Conservation (phyloP, 345 rosid genomes). For the Clarkia xantiana region DNA sequence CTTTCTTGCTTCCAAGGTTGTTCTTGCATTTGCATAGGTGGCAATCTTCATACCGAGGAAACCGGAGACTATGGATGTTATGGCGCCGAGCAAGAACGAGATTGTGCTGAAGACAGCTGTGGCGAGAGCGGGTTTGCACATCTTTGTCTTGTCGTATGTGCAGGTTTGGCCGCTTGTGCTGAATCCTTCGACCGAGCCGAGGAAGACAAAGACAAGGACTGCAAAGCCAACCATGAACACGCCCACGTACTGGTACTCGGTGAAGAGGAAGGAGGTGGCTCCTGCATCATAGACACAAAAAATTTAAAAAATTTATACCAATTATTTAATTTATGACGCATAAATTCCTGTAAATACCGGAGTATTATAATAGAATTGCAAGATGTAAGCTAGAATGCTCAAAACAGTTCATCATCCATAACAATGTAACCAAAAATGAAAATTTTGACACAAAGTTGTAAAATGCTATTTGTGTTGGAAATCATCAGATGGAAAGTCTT, state of each 20-base stretch:
- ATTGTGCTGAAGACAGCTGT: slow-evolving; percentile 71
- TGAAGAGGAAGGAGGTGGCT: slow-evolving; percentile 54
- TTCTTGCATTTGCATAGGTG: slow-evolving; percentile 80
- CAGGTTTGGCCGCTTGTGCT: slow-evolving; percentile 60
- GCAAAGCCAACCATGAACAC: slow-evolving; percentile 50
- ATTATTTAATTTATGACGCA: neutral
- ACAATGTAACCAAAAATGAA: too few relatives aligned
- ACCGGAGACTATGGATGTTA: slow-evolving; percentile 71
- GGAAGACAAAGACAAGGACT: slow-evolving; percentile 40
- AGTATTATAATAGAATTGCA: too few relatives aligned
- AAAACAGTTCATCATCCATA: too few relatives aligned
- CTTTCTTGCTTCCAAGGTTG: slow-evolving; percentile 80
- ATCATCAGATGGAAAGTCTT: too few relatives aligned
- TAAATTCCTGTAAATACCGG: too few relatives aligned
- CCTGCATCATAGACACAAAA: slow-evolving; percentile 19
- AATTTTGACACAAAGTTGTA: too few relatives aligned
- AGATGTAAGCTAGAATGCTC: too few relatives aligned
- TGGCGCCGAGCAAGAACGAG: slow-evolving; percentile 59
- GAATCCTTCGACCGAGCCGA: slow-evolving; percentile 61
- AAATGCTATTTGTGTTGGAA: too few relatives aligned
- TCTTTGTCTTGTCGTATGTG: slow-evolving; percentile 35
- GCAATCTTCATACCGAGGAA: slow-evolving; percentile 95
- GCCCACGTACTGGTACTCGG: slow-evolving; percentile 48
- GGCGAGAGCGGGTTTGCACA: slow-evolving; percentile 77
- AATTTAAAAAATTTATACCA: neutral